Evolutionary conservation across 225 moss, liverwort and hornwort species (phyloP).

Genomic region (Neckera pumila): DNA sequence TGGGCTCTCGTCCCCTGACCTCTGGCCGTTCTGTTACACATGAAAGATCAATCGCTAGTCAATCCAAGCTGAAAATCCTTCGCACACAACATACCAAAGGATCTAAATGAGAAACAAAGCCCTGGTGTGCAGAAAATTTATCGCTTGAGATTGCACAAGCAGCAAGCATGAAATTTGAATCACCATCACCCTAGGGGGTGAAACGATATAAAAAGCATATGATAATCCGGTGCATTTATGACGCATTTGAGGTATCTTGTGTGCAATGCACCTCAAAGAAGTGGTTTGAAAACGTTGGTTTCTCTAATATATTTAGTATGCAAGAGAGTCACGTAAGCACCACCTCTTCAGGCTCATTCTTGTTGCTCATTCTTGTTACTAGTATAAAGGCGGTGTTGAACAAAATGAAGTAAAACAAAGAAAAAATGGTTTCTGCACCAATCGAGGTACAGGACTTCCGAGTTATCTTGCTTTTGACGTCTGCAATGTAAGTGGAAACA

Average conservation of each 20-base stretch:
- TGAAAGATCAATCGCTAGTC: background rate
- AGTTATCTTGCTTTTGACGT: background rate
- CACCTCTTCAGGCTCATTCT: background rate
- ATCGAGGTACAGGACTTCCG: background rate
- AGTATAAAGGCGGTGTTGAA: background rate
- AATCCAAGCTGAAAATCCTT: background rate
- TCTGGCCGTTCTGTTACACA: conserved; percentile 10
- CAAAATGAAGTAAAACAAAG: background rate
- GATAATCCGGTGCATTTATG: background rate
- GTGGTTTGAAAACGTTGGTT: background rate
- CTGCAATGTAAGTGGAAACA: background rate
- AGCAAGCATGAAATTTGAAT: background rate
- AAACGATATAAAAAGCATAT: background rate
- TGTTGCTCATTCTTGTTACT: background rate
- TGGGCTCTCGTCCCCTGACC: conserved; percentile 5
- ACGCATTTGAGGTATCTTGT: background rate
- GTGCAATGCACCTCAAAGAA: background rate
- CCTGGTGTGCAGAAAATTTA: background rate
- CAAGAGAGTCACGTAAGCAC: background rate
- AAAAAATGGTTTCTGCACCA: background rate
- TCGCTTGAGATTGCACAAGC: background rate
- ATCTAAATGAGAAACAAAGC: background rate
- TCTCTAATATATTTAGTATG: background rate
- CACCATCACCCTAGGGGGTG: background rate
- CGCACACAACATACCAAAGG: background rate